Evolutionary conservation across 768 basidiomycete genomes (phyloP).

Genomic region (Antrodiella citrinella): DNA sequence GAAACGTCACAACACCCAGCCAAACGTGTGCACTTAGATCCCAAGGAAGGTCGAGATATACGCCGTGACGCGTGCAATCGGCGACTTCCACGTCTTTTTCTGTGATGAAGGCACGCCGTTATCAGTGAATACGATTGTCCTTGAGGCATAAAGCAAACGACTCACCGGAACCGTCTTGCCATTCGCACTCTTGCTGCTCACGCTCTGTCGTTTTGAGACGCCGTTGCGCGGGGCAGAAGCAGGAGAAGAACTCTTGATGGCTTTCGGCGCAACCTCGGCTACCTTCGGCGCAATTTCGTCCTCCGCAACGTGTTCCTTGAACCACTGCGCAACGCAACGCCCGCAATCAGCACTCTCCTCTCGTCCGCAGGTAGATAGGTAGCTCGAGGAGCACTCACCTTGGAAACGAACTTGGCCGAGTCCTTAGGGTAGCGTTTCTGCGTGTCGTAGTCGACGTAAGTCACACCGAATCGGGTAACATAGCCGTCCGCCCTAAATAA

Average conservation of each 20-base stretch:
- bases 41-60: slow-evolving; percentile 22
- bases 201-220: neutral
- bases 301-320: slow-evolving; percentile 22
- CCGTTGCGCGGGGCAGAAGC: neutral
- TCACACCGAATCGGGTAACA: slow-evolving; percentile 59
- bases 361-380: neutral
- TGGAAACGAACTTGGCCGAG: slow-evolving; percentile 46
- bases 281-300: slow-evolving; percentile 2
- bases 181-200: neutral
- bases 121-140: too few species aligned
- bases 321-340: slow-evolving; percentile 17
- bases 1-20: too few species aligned
- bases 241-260: neutral
- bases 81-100: slow-evolving; percentile 18
- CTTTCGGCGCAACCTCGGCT: neutral
- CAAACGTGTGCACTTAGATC: too few species aligned
- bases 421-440: slow-evolving; percentile 60
- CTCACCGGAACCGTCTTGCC: slow-evolving; percentile 3
- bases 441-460: slow-evolving; percentile 64
- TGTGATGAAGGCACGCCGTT: too few species aligned
- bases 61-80: slow-evolving; percentile 19
- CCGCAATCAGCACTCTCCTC: neutral
- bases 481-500: slow-evolving; percentile 52
- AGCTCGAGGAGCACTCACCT: slow-evolving; percentile 26
- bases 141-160: neutral